phyloP scores from a whole-genome alignment of 192 early-diverging fungal species.

The Podochytrium sp. region DNA sequence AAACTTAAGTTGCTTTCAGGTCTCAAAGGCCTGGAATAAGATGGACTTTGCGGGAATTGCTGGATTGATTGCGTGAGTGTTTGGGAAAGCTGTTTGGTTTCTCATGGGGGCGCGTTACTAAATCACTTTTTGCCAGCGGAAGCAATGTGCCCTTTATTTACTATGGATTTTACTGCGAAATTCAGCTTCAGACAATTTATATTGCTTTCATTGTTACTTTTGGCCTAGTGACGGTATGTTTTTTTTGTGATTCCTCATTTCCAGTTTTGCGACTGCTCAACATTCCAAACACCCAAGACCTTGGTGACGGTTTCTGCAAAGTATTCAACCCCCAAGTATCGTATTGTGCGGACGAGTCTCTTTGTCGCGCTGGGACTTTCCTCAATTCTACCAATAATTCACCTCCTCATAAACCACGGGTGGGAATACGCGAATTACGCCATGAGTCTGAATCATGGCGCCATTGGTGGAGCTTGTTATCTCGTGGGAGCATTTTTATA shows the following conservation, averaged over 20 bases:
- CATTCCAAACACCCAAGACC: slow-evolving; percentile 36
- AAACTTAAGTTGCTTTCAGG: too few relatives aligned
- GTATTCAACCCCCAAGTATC: slow-evolving; percentile 76
- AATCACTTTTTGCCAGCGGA: slow-evolving; percentile 18
- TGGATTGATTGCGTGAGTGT: slow-evolving; percentile 69
- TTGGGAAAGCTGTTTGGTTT: slow-evolving; percentile 35
- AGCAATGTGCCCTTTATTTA: slow-evolving; percentile 49
- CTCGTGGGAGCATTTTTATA: slow-evolving; percentile 86
- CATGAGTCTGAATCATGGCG: slow-evolving; percentile 65
- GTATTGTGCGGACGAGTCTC: slow-evolving; percentile 74
- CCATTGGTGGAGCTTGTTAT: slow-evolving; percentile 78
- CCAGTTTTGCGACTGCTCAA: neutral
- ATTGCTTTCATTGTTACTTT: slow-evolving; percentile 61
- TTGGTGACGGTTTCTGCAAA: slow-evolving; percentile 60
- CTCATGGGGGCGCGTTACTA: slow-evolving; percentile 3
- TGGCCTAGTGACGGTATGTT: slow-evolving; percentile 64
- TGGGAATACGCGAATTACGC: slow-evolving; percentile 7
- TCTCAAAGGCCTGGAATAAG: slow-evolving; percentile 79
- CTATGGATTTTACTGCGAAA: slow-evolving; percentile 70
- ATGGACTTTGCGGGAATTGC: slow-evolving; percentile 94
- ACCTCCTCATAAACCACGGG: slow-evolving; percentile 47
- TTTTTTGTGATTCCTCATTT: neutral
- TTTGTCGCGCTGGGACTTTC: slow-evolving; percentile 84
- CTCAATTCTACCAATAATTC: slow-evolving; percentile 72
- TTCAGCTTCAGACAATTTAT: slow-evolving; percentile 57